These are phyloP conservation scores for Backusella sp. DNA, from an alignment of 192 early-diverging fungal genomes.

Conservation along the genomic window DNA sequence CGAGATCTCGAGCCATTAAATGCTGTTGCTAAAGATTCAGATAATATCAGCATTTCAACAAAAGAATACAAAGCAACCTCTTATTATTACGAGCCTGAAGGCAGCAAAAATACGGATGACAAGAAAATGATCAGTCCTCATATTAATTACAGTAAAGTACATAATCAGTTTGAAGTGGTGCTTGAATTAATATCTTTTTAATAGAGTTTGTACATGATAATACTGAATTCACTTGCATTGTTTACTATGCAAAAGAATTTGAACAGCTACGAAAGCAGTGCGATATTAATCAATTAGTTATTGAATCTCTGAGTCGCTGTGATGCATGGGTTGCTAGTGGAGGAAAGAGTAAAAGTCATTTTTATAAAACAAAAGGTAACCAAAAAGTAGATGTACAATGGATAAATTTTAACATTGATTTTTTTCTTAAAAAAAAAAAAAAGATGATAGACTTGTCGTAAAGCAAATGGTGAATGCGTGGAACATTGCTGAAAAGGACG, in stretches of 20 bases:
- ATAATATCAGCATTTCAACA: background rate
- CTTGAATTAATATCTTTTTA: background rate
- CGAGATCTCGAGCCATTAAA: background rate
- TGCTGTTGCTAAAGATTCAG: background rate
- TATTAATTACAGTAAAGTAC: constrained; percentile 50
- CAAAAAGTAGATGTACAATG: background rate
- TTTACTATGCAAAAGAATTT: constrained; percentile 88
- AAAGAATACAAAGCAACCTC: constrained; percentile 6
- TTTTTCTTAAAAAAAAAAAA: constrained; percentile 43
- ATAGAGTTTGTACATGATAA: constrained; percentile 68
- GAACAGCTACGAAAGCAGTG: constrained; percentile 79
- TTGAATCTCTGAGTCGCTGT: constrained; percentile 82
- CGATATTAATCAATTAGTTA: constrained; percentile 73
- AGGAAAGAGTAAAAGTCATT: constrained; percentile 87
- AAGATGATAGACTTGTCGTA: constrained; percentile 84
- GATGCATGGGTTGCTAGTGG: constrained; percentile 73
- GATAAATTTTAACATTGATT: background rate
- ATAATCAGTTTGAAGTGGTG: background rate
- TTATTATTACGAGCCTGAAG: background rate
- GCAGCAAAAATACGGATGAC: background rate
- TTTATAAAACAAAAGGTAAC: constrained; percentile 77
- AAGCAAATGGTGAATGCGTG: constrained; percentile 79
- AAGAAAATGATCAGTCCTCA: constrained; percentile 40
- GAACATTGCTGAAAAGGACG: constrained; percentile 79
- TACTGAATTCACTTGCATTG: constrained; percentile 74